Percentiles rank a stretch among this genome's conserved stretches.
Conservation (phyloP, 129 eudicot species). For the Pulicaria dysenterica region DNA sequence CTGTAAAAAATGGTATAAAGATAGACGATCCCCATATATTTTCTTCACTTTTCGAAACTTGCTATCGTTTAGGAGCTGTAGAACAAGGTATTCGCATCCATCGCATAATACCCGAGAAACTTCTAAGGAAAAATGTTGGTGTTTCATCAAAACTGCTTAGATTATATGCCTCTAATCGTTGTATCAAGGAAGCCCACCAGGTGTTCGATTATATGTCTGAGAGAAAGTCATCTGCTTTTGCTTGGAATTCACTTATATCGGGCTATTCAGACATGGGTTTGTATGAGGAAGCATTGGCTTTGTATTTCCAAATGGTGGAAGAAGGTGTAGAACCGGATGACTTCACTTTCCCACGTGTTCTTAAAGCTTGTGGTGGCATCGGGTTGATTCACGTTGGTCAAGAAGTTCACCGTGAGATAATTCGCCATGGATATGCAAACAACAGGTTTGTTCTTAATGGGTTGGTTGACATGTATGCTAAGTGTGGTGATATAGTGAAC, state of each 20-base stretch:
- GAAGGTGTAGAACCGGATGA: slow-evolving; percentile 80
- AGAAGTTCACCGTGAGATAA: slow-evolving; percentile 75
- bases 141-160: slow-evolving; percentile 56
- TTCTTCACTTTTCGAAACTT: slow-evolving; percentile 60
- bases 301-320: slow-evolving; percentile 90
- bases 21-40: slow-evolving; percentile 22
- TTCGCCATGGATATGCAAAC: slow-evolving; percentile 63
- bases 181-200: slow-evolving; percentile 60
- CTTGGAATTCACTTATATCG: slow-evolving; percentile 80
- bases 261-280: slow-evolving; percentile 75
- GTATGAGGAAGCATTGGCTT: slow-evolving; percentile 81
- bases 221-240: slow-evolving; percentile 50
- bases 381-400: slow-evolving; percentile 68
- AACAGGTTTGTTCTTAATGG: slow-evolving; percentile 66
- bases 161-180: slow-evolving; percentile 52
- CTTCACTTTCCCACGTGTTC: slow-evolving; percentile 77
- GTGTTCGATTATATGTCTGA: slow-evolving; percentile 70
- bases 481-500: slow-evolving; percentile 80
- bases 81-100: slow-evolving; percentile 53
- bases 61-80: slow-evolving; percentile 50
- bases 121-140: slow-evolving; percentile 55
- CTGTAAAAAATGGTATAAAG: slow-evolving; percentile 26
- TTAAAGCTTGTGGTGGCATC: slow-evolving; percentile 82
- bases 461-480: slow-evolving; percentile 84
- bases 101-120: slow-evolving; percentile 44